These are phyloP conservation scores for Fraxinus xanthoxyloides DNA, from an alignment of 305 asterid species.

Conservation along the genomic window DNA sequence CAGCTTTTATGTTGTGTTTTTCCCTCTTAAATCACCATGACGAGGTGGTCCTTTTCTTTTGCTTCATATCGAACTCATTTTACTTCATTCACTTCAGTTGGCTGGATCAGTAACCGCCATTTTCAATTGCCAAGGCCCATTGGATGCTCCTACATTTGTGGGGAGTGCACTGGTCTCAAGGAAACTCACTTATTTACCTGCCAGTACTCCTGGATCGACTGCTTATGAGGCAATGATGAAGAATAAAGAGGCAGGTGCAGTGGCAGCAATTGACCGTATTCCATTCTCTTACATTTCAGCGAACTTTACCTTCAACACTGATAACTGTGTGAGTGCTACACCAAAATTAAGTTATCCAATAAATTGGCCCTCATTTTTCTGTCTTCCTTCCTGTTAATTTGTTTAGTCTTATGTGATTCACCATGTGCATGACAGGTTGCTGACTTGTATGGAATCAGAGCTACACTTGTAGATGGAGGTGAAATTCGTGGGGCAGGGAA, in stretches of 20 bases:
- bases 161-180: conserved; percentile 97
- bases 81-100: conserved; percentile 54
- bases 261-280: conserved; percentile 92
- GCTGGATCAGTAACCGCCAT: conserved; percentile 98
- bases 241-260: conserved; percentile 96
- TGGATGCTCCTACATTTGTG: conserved; percentile 95
- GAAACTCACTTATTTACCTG: conserved; percentile 64
- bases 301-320: conserved; percentile 94
- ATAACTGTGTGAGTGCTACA: conserved; percentile 79
- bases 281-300: conserved; percentile 95
- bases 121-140: conserved; percentile 98
- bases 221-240: conserved; percentile 90
- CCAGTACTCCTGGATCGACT: conserved; percentile 65
- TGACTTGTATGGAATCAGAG: conserved; percentile 97
- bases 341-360: conserved; percentile 9
- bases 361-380: not conserved
- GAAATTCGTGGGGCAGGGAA: conserved; percentile 99
- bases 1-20: not conserved
- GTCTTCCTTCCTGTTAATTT: conserved; percentile 1
- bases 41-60: conserved; percentile 21
- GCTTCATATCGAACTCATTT: conserved; percentile 17
- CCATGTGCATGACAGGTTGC: conserved; percentile 69
- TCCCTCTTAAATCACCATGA: conserved; percentile 8
- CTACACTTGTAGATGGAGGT: conserved; percentile 98
- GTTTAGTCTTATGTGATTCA: conserved; percentile 20